Percentiles rank a stretch among this genome's conserved stretches.
Evolutionary conservation across 2,329 filamentous ascomycete genomes (phyloP).

Genomic region (Penicillium sp.): DNA sequence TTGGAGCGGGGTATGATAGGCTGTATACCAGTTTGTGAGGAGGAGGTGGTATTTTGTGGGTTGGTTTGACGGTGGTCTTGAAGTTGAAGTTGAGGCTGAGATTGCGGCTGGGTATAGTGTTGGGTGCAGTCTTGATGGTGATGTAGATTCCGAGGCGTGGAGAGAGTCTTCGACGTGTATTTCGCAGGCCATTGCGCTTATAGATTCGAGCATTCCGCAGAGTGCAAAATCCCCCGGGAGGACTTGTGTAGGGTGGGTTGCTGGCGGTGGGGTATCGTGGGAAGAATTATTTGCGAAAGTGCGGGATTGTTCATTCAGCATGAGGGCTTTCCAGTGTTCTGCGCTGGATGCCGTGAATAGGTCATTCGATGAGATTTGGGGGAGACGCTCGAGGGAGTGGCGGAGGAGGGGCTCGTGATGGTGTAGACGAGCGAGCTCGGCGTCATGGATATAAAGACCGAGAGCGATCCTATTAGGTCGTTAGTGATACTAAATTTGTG

Average conservation of each 20-base stretch:
- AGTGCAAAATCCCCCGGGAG: conserved; percentile 10
- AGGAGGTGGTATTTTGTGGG: conserved; percentile 17
- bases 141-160: neutral
- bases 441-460: conserved; percentile 18
- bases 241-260: neutral
- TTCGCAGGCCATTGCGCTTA: conserved; percentile 14
- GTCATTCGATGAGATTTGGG: conserved; percentile 13
- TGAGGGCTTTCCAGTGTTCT: conserved; percentile 12
- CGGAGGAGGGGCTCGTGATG: conserved; percentile 19
- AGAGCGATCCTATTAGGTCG: conserved; percentile 5
- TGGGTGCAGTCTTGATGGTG: no score
- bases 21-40: conserved; percentile 23
- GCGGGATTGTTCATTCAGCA: conserved; percentile 7
- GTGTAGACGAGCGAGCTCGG: conserved; percentile 13
- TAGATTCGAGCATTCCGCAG: conserved; percentile 13
- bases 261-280: neutral
- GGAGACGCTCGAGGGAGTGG: conserved; percentile 11
- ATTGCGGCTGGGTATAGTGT: no score
- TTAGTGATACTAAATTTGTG: neutral
- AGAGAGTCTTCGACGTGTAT: neutral
- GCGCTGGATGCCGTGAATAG: conserved; percentile 17
- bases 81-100: neutral
- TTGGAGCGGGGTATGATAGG: conserved; percentile 1
- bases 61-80: neutral
- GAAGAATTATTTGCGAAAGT: neutral